Percentiles rank a stretch among this genome's conserved stretches.
phyloP scores from a whole-genome alignment of 768 basidiomycete species.

The Podaxis mareebaensis region DNA sequence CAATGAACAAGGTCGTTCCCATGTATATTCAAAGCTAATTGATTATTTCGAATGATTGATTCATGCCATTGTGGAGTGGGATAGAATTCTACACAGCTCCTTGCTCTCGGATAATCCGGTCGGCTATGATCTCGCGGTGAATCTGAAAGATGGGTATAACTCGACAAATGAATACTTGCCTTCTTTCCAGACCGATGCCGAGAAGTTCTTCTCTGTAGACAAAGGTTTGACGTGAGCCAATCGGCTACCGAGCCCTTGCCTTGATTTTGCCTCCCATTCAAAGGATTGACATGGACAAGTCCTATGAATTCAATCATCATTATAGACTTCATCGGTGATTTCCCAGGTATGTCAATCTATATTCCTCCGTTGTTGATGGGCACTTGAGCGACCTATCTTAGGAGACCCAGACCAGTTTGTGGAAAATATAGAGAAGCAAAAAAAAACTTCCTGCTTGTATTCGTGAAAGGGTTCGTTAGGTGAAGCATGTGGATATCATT shows the following conservation, averaged over 20 bases:
- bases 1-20: neutral
- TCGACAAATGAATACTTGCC: slow-evolving; percentile 4
- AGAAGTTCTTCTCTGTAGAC: neutral
- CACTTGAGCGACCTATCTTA: neutral
- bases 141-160: slow-evolving; percentile 5
- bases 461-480: neutral
- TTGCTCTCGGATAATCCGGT: neutral
- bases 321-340: neutral
- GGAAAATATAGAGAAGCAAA: neutral
- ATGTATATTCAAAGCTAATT: neutral
- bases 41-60: neutral
- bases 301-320: neutral
- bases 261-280: neutral
- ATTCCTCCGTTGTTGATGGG: neutral
- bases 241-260: neutral
- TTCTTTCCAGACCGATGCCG: neutral
- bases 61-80: slow-evolving; percentile 12
- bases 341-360: slow-evolving; percentile 6
- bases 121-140: slow-evolving; percentile 1
- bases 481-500: slow-evolving; percentile 7
- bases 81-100: neutral
- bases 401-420: neutral
- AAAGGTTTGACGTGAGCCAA: slow-evolving; percentile 8
- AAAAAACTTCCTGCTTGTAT: neutral
- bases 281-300: neutral